These are phyloP conservation scores for Amanita exitialis DNA, from an alignment of 768 basidiomycete species.

Conservation along the genomic window DNA sequence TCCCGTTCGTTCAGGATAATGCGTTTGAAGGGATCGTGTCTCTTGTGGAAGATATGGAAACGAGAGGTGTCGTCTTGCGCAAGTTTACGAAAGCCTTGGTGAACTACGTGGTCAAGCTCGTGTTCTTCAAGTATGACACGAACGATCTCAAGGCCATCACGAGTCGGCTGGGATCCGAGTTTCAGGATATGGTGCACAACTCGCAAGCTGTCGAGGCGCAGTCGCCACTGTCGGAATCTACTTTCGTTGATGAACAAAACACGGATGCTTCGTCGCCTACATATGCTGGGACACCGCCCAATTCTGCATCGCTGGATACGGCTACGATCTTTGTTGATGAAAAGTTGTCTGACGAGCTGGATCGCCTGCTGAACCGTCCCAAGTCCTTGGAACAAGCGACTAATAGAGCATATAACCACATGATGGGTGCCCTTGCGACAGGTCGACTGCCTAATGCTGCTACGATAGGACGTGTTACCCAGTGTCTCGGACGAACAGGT, in stretches of 20 bases:
- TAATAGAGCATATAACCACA: slow-evolving; percentile 36
- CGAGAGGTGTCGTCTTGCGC: slow-evolving; percentile 19
- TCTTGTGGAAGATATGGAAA: slow-evolving; percentile 31
- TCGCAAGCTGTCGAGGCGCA: not conserved
- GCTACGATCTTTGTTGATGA: not conserved
- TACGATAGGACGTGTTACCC: slow-evolving; percentile 54
- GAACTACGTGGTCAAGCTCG: slow-evolving; percentile 15
- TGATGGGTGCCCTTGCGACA: slow-evolving; percentile 32
- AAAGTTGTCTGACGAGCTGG: not conserved
- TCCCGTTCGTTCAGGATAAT: slow-evolving; percentile 14
- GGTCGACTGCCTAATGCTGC: slow-evolving; percentile 41
- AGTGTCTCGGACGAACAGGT: slow-evolving; percentile 52
- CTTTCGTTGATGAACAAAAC: not conserved
- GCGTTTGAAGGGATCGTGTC: slow-evolving; percentile 30
- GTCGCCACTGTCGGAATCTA: not conserved
- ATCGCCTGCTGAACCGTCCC: not conserved
- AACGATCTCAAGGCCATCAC: not conserved
- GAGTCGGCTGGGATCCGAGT: slow-evolving; percentile 6
- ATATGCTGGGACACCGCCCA: not conserved
- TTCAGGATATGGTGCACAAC: not conserved
- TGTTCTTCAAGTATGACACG: not conserved
- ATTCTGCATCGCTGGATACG: not conserved
- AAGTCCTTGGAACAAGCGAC: slow-evolving; percentile 16
- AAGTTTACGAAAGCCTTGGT: slow-evolving; percentile 16
- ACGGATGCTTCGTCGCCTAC: slow-evolving; percentile 1